Base-by-base conservation (phyloP, 371 early-diverging fungal genomes). In the Mortierella sp. region DNA sequence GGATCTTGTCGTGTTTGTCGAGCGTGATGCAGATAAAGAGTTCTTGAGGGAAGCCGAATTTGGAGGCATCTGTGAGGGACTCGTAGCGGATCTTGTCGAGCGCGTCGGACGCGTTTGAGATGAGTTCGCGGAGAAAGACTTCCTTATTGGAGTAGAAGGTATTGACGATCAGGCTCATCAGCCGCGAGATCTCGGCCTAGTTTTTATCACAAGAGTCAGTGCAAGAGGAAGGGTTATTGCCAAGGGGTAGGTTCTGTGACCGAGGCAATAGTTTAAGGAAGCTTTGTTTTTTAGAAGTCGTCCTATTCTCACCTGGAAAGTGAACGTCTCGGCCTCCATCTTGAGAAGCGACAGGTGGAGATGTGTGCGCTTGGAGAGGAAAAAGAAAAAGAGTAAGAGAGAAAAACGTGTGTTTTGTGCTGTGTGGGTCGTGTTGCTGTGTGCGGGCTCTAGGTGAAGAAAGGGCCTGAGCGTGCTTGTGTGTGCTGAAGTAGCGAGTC, bases 71-170 rank as follows among this genome's bases (percentile, higher is more conserved):
- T 57, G 95, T 96, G 69, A 95, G 93, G 73, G 95, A 93, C 89
- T 93, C 92, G 91, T 94, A 96, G 82, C 95, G 94, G 90, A 93
- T 95, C 94, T 98, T 99, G 93, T 98, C 98, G 77, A 96, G 92
- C 57, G 99, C 98, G 94, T 99, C 81, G 74, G 96, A 95, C 51
- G 97, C 94, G 94, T 99, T 99, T 82, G 97, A 97, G 78, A 98
- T 93, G 72, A 98, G 85, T 90, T 99, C 99, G 90, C 99, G 93
- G 59, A 99, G 89, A 91, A 98, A 98, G 82, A 97, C 95, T 84
- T 98, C 98, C 92, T 98, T 97, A 93, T 96, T 96, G 73, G 94
- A 94, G 92, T 97, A 96, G 79, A 97, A 92, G 69, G 95, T 92
- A 90, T 95, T 95, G 89, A 96, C 95, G 91, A 98, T 97, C 87